These are phyloP conservation scores for Lentinula novae-zelandiae DNA, from an alignment of 1,284 basidiomycete species.

Conservation along the genomic window DNA sequence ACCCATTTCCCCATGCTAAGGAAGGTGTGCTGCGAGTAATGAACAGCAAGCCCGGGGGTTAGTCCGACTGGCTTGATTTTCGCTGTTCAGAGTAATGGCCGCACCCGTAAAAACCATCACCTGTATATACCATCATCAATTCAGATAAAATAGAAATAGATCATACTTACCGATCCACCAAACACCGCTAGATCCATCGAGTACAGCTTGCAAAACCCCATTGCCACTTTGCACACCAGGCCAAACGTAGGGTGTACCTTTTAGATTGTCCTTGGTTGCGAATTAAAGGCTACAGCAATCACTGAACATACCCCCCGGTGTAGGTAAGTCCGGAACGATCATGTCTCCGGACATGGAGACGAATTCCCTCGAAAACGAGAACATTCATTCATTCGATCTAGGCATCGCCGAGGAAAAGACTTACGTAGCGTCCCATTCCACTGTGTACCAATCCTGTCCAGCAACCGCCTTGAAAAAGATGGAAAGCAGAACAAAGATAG, in stretches of 20 bases:
- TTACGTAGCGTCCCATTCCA: constrained; percentile 28
- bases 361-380: constrained; percentile 17
- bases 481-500: neutral
- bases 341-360: constrained; percentile 28
- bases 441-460: constrained; percentile 27
- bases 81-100: neutral
- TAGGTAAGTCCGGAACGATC: constrained; percentile 23
- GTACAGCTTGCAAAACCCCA: constrained; percentile 28
- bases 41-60: constrained; percentile 17
- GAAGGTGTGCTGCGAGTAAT: constrained; percentile 20
- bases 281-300: neutral
- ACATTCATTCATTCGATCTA: neutral
- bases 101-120: neutral
- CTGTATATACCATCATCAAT: neutral
- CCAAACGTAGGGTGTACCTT: constrained; percentile 28
- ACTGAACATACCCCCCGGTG: constrained; percentile 16
- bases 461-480: constrained; percentile 3
- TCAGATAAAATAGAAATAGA: neutral
- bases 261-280: too few relatives aligned
- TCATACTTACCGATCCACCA: constrained; percentile 27
- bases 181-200: constrained; percentile 26
- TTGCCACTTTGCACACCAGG: constrained; percentile 28
- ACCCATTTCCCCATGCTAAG: constrained; percentile 27
- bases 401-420: neutral
- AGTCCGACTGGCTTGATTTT: neutral